Conservation (phyloP, 1,284 basidiomycete genomes). For the Hemileia vastatrix region DNA sequence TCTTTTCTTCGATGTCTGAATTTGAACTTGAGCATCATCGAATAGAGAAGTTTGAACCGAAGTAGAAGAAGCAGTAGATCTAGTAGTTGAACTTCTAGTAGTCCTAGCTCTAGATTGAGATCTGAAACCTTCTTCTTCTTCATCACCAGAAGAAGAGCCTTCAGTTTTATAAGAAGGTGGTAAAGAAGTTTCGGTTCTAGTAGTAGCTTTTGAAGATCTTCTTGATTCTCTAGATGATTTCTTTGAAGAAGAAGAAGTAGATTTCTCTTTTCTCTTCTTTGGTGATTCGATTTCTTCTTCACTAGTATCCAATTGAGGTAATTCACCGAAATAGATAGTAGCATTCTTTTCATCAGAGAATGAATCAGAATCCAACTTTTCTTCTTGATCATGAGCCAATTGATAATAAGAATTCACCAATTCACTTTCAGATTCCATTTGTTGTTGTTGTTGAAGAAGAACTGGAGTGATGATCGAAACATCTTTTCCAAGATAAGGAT, state of each 20-base stretch:
- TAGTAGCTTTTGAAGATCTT: not conserved
- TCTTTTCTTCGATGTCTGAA: not conserved
- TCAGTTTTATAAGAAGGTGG: not conserved
- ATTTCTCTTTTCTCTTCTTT: not conserved
- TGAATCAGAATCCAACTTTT: not conserved
- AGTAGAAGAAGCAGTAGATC: not conserved
- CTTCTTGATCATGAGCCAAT: not conserved
- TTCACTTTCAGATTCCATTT: not conserved
- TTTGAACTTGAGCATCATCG: not conserved
- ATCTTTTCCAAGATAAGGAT: not conserved
- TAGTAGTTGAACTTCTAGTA: not conserved
- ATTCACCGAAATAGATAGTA: not conserved
- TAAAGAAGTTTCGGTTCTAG: not conserved
- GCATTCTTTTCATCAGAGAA: not conserved
- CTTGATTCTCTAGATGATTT: not conserved
- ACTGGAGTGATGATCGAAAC: not conserved
- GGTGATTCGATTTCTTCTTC: not conserved
- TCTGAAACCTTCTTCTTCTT: not conserved
- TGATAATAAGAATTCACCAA: not conserved
- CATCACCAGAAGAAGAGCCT: not conserved
- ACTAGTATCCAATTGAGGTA: not conserved
- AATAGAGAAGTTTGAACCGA: not conserved
- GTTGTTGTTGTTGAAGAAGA: not conserved
- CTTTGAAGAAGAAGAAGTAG: not conserved
- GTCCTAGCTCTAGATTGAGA: not conserved